Base-by-base conservation (phyloP, 305 asterid species). In the Fraxinus dipetala region DNA sequence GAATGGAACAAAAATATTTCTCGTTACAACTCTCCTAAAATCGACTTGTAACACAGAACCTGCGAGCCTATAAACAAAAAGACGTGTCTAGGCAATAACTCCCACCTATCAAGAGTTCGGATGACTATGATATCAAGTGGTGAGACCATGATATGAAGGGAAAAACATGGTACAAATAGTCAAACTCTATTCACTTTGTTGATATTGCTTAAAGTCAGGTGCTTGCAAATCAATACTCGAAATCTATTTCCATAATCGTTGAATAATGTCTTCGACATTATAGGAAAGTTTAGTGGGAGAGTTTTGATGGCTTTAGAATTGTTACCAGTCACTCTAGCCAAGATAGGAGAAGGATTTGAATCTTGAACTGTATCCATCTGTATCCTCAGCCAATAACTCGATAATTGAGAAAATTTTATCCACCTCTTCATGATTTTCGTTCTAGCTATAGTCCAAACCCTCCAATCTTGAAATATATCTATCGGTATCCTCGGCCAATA, bases 391-490 rank as follows among this genome's bases (percentile, higher is more conserved):
- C 59, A 80, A 13, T 72, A 84, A 40, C 51, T 10, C 51, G 51
- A 40, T 40, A 40, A 40, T 35, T 40, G 51, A 40, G 16, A 40
- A 40, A 40, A 40, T 40, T 10, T 40, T 40, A 40, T 40, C 72
- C 56, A 54, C 84, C 79, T 83, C 80, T 22, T 85, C 63, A 51
- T 83, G 86, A 65, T 35, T 36, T 36, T 54, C 24, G 32, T 89
- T 45, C 56, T 43, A 45, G 18, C 18, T 11, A 45, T 45, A 14
- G n/a, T 45, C 6, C 72, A 38, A 76, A 6, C 36, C 76, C 32
- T 79, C 79, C 35, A 43, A 26, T 9, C 54, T 40, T 22, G 20
- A 72, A 45, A 5, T 35, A 10, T 72, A 36, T 75, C 34, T 20
- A 14, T 43, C 54, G 6, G n/a, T 32, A 7, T 80, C 84, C 56